Conservation (phyloP, 2,329 filamentous ascomycete species). For the Zasmidium citrigriseum region DNA sequence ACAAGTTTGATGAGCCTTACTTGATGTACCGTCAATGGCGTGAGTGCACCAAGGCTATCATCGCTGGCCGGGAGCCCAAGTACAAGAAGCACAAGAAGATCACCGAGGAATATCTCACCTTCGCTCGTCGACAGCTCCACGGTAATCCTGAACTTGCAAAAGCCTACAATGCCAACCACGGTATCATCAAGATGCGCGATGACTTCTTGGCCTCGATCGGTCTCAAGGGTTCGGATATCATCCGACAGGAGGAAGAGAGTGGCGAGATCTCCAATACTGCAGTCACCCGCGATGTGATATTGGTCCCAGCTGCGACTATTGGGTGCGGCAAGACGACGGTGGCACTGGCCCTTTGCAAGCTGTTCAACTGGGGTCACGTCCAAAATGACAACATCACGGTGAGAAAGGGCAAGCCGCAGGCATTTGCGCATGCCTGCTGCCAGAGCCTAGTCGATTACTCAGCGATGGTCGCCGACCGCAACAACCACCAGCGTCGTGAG, state of each 20-base stretch:
- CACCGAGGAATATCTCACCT: conserved; percentile 86
- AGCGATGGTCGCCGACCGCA: conserved; percentile 87
- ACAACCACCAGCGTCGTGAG: conserved; percentile 89
- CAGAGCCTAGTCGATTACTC: conserved; percentile 63
- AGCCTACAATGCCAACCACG: conserved; percentile 83
- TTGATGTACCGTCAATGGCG: conserved; percentile 99
- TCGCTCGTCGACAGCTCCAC: conserved; percentile 72
- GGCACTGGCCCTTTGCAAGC: conserved; percentile 73
- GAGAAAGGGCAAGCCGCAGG: conserved; percentile 70
- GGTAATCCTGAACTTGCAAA: conserved; percentile 67
- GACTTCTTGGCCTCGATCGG: conserved; percentile 84
- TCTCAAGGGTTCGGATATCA: conserved; percentile 84
- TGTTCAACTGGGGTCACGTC: conserved; percentile 90
- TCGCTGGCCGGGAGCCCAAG: conserved; percentile 70
- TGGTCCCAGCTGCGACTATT: conserved; percentile 90
- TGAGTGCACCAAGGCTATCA: conserved; percentile 90
- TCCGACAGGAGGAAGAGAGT: conserved; percentile 67
- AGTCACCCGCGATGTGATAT: conserved; percentile 68
- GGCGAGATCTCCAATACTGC: conserved; percentile 54
- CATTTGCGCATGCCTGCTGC: conserved; percentile 73
- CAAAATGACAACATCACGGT: conserved; percentile 96
- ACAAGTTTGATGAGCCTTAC: conserved; percentile 99
- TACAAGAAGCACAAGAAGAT: conserved; percentile 86
- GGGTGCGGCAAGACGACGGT: conserved; percentile 97
- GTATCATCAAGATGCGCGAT: conserved; percentile 87